Evolutionary conservation across 164 flowering plant genomes (phyloP), one percentile per base, ranked within the genome.

Genomic region (Platanus orientalis): DNA sequence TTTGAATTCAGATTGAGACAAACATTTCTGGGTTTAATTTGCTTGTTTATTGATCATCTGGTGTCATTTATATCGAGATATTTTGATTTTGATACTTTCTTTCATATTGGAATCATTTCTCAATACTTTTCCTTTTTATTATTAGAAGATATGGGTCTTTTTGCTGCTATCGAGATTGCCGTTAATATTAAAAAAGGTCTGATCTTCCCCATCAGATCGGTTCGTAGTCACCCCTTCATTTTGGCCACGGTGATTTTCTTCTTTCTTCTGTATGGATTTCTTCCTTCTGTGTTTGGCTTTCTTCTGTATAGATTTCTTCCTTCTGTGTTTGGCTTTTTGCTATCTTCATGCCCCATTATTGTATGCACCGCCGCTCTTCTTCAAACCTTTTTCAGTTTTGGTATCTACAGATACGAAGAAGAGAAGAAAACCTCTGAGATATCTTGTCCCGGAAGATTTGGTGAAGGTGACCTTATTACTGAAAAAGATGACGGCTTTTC

Each of bases 381-480:
- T 70, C 97, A 94, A 19, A 80, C 88, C 63, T 82, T 95, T 23
- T 80, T 95, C 80, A 95, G 92, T 80, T 86, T 79, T 59, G 99
- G 99, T 55, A 73, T 85, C 55, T 89, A 91, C 11, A 82, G 89
- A 67, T 64, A 84, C 50, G 88, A 83, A 40, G 72, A 72, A 40
- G 82, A 79, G 48, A 77, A 75, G 60, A 74, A 67, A 34, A n/a
- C n/a, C n/a, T n/a, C n/a, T n/a, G 63, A 42, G 42, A 67, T 7
- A 36, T n/a, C n/a, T n/a, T n/a, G n/a, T n/a, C n/a, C n/a, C n/a
- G n/a, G n/a, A n/a, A n/a, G n/a, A 78, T 11, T 44, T 81, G 48
- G 42, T 83, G 30, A 82, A 71, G 64, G 48, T 75, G n/a, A 82
- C 70, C n/a, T n/a, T n/a, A n/a, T n/a, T 69, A 77, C 75, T 69